Evolutionary conservation across 1,284 basidiomycete genomes (phyloP), one percentile per base, ranked within the genome.

Genomic region (Pulveroboletus sp.): DNA sequence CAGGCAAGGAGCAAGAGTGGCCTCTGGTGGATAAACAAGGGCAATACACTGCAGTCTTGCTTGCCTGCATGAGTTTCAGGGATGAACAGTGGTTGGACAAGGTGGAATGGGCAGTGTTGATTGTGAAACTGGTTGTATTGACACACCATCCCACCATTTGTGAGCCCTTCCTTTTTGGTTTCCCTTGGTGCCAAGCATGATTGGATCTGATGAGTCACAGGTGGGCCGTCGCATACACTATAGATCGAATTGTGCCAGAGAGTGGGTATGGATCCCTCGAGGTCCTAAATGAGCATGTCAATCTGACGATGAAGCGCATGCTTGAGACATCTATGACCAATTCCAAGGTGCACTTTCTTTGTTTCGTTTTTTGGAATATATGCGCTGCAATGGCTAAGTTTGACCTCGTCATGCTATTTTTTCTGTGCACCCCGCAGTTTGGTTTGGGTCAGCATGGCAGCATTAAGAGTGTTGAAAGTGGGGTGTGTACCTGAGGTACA

Each of bases 211-310:
- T 26, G 17, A 0, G 13, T 42, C 35, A 26, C 49, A 86, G 84
- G 78, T 58, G 78, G 75, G 19, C 74, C 76, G 13, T 79, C 83
- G 10, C 78, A 83, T 24, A 82, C 84, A 55, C 80, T 85, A 1
- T 98, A 94, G 93, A 89, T 96, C 59, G 90, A 93, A 52, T 63
- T 93, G 6, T 89, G 88, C 53, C 87, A 92, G 63, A 80, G 78
- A 54, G 84, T 86, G 0, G 71, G 77, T 3, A 67, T 82, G 6
- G 89, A 94, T 69, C 92, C 93, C 1, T 82, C 37, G 75, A 80
- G 13, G 68, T 91, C 3, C 78, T 89, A 15, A 73, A 72, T 13
- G 73, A 69, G 19, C 74, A 83, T 51, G 51, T 84, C 3, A 78
- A 85, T 52, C 70, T 68, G 15, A 68, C 91, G 8, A 61, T 90